These are phyloP conservation scores for Penicillium steckii DNA, from an alignment of 495 filamentous ascomycete species.

Conservation along the genomic window DNA sequence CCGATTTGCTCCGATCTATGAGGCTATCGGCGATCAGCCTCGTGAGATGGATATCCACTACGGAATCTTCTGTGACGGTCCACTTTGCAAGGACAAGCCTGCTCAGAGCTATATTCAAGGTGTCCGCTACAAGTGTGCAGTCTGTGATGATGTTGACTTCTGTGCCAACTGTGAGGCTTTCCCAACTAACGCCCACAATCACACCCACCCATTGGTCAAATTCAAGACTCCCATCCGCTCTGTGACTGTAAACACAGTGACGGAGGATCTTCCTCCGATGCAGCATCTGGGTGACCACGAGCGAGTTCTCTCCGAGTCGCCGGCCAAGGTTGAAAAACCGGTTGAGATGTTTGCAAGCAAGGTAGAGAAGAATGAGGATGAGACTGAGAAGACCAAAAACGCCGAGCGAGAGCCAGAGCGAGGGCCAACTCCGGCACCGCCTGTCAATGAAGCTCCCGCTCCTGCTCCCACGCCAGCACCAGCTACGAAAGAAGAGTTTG, in stretches of 20 bases:
- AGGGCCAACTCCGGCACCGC: background rate
- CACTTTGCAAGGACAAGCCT: conserved; percentile 67
- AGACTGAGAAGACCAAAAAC: conserved; percentile 15
- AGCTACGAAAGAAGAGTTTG: background rate
- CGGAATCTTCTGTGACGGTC: conserved; percentile 95
- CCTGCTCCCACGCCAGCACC: no score
- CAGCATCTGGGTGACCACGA: conserved; percentile 65
- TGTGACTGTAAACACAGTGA: conserved; percentile 82
- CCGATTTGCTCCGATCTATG: conserved; percentile 87
- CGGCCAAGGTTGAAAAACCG: conserved; percentile 40
- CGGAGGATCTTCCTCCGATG: conserved; percentile 67
- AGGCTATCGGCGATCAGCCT: conserved; percentile 62
- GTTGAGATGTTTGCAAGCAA: background rate
- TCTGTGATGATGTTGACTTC: conserved; percentile 96
- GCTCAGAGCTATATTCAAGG: conserved; percentile 72
- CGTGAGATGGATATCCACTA: conserved; percentile 58
- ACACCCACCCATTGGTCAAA: conserved; percentile 93
- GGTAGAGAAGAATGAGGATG: background rate
- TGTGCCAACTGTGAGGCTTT: conserved; percentile 91
- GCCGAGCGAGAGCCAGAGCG: no score
- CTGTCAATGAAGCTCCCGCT: conserved; percentile 9
- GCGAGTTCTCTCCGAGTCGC: background rate
- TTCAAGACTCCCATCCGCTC: conserved; percentile 92
- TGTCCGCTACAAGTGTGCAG: conserved; percentile 92
- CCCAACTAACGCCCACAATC: conserved; percentile 83